phyloP scores from a whole-genome alignment of 2,329 filamentous ascomycete genomes.

The Venturia asperata region DNA sequence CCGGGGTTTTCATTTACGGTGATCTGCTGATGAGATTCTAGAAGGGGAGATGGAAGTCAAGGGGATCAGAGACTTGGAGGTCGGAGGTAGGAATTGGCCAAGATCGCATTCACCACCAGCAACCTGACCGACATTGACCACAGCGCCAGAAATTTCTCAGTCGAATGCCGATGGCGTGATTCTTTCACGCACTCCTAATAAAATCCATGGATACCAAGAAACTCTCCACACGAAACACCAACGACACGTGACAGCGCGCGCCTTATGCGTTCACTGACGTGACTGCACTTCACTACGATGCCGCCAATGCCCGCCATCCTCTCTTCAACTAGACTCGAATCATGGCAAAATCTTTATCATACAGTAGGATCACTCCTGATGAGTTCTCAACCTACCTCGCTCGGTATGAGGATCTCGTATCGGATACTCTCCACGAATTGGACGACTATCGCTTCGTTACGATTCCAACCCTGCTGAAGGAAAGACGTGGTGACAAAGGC shows the following conservation, averaged over 20 bases:
- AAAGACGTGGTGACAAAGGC: constrained; percentile 14
- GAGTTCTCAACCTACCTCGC: not conserved
- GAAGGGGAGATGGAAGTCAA: not conserved
- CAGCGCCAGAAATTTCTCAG: not conserved
- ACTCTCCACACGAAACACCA: not conserved
- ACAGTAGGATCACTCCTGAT: not conserved
- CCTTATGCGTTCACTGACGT: not conserved
- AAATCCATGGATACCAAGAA: not conserved
- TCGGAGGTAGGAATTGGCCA: not conserved
- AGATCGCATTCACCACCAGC: not conserved
- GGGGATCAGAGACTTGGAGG: too few species aligned
- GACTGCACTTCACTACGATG: not conserved
- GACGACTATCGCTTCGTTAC: constrained; percentile 30
- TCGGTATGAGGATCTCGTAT: constrained; percentile 10
- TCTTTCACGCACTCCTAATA: not conserved
- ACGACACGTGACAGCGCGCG: not conserved
- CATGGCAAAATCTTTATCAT: constrained; percentile 3
- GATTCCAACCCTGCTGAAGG: constrained; percentile 25
- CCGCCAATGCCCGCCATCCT: not conserved
- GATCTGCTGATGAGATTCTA: not conserved
- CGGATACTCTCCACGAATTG: constrained; percentile 26
- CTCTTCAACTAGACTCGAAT: not conserved
- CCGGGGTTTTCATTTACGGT: not conserved
- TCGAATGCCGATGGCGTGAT: not conserved
- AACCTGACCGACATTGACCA: not conserved